Base-by-base conservation (phyloP, 2,329 filamentous ascomycete species). In the Aspergillus amoenus region DNA sequence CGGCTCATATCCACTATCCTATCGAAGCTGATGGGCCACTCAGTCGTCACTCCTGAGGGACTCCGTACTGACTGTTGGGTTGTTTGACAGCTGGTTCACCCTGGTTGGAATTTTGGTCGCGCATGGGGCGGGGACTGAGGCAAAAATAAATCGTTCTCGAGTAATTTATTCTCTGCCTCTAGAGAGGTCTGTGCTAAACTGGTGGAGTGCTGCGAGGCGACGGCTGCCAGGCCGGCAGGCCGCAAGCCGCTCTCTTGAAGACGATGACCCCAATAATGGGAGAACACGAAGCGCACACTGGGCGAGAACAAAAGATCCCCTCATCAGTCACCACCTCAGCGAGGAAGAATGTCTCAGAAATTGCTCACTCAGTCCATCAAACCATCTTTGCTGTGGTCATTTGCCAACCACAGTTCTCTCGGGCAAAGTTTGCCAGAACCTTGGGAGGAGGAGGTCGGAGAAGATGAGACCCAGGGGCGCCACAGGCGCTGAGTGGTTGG, bases 61-160 rank as follows among this genome's bases (percentile, higher is more conserved):
- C 22, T 24, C 22, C 22, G 4, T 24, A 24, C 24, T 24, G 24
- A 24, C 24, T 24, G 24, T 24, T 24, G 5, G 24, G 4, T 7
- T 24, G 24, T 24, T 24, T 5, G 34, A 37, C 34, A 37, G 34
- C 27, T 30, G 27, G 27, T 11, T 30, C 34, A n/a, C 12, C 12
- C 6, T 21, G 18, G 44, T 37, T 47, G n/a, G 27, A 7, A 17
- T 13, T 32, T 44, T 44, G 27, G 55, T 45, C 50, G 56, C 54
- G 57, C 54, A 50, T 59, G 55, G 54, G 54, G 57, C 57, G 57
- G 54, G 57, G 54, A 39, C 17, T 39, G 46, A 56, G 45, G 40
- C 44, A 51, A 46, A 52, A 58, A 52, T 52, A 57, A 30, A 43
- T 50, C 5, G 22, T 15, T 45, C 24, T 7, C 5, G 24, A 7